phyloP scores from a whole-genome alignment of 2,329 filamentous ascomycete species.

The Arthrobotrys iridis region DNA sequence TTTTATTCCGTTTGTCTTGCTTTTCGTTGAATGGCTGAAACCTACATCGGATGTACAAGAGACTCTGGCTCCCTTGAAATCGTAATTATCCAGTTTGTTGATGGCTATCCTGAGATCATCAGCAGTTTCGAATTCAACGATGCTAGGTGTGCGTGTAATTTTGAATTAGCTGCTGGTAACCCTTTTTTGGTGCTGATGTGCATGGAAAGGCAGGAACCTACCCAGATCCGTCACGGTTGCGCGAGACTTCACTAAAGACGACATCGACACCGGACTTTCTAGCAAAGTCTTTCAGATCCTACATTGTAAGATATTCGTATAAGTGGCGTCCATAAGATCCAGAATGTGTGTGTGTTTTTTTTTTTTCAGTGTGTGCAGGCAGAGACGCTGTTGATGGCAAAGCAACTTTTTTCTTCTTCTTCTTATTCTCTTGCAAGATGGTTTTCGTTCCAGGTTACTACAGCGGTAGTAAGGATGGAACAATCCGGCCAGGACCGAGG shows the following conservation, averaged over 20 bases:
- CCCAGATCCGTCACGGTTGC: conserved; percentile 92
- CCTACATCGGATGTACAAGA: conserved; percentile 87
- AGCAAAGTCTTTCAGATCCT: conserved; percentile 99
- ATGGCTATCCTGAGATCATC: conserved; percentile 89
- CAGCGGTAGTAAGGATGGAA: conserved; percentile 41
- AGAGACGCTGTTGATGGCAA: conserved; percentile 43
- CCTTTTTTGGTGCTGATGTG: conserved; percentile 54
- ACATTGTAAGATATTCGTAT: conserved; percentile 65
- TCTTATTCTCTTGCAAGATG: conserved; percentile 21
- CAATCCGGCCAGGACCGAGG: conserved; percentile 53
- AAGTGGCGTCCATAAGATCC: conserved; percentile 59
- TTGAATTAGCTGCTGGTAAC: background rate
- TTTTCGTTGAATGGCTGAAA: conserved; percentile 51
- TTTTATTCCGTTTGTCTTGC: background rate
- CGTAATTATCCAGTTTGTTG: conserved; percentile 90
- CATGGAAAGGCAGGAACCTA: conserved; percentile 64
- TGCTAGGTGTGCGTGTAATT: conserved; percentile 67
- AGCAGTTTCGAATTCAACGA: conserved; percentile 96
- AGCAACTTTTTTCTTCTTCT: conserved; percentile 30
- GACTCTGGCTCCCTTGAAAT: conserved; percentile 91
- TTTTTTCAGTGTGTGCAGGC: conserved; percentile 30
- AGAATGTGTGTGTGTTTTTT: no score
- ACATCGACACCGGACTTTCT: conserved; percentile 96
- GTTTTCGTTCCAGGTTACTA: conserved; percentile 41
- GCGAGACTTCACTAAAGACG: conserved; percentile 95